Conservation (phyloP, 768 basidiomycete species). For the Gloeostereum incarnatum region DNA sequence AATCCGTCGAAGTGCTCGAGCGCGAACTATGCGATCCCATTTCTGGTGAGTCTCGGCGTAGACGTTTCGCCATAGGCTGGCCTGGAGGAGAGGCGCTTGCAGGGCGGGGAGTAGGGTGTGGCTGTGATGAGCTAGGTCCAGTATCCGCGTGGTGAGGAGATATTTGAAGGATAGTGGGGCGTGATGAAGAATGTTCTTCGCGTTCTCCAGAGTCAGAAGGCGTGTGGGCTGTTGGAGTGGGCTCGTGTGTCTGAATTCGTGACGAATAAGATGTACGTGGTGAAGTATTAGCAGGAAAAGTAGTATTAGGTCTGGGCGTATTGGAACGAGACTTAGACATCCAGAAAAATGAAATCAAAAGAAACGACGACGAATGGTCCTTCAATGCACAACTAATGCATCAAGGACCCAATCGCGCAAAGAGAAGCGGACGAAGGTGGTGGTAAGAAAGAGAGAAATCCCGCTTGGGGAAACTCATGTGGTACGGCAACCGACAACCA, state of each 20-base stretch:
- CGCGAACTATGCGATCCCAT: conserved; percentile 18
- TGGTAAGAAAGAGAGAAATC: conserved; percentile 15
- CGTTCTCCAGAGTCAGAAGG: conserved; percentile 10
- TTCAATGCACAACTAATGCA: conserved; percentile 34
- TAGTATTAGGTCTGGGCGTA: conserved; percentile 33
- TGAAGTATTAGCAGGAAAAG: conserved; percentile 23
- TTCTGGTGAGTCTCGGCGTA: conserved; percentile 24
- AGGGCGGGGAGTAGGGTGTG: conserved; percentile 13
- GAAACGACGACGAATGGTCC: conserved; percentile 21
- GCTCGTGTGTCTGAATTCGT: conserved; percentile 31
- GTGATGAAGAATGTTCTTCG: conserved; percentile 7
- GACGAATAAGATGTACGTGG: conserved; percentile 26
- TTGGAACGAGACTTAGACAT: conserved; percentile 42
- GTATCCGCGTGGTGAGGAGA: conserved; percentile 14
- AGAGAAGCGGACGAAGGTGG: conserved; percentile 17
- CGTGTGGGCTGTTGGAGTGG: conserved; percentile 18
- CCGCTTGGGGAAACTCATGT: no score
- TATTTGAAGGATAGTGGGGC: conserved; percentile 14
- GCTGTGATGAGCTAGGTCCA: conserved; percentile 14
- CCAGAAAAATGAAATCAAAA: conserved; percentile 24
- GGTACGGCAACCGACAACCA: no score
- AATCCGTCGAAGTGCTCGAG: conserved; percentile 33
- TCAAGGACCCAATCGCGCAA: conserved; percentile 22
- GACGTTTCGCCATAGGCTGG: conserved; percentile 34
- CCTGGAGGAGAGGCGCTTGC: conserved; percentile 17